Evolutionary conservation across 164 flowering plant species (phyloP).

Genomic region (Pachysandra terminalis): DNA sequence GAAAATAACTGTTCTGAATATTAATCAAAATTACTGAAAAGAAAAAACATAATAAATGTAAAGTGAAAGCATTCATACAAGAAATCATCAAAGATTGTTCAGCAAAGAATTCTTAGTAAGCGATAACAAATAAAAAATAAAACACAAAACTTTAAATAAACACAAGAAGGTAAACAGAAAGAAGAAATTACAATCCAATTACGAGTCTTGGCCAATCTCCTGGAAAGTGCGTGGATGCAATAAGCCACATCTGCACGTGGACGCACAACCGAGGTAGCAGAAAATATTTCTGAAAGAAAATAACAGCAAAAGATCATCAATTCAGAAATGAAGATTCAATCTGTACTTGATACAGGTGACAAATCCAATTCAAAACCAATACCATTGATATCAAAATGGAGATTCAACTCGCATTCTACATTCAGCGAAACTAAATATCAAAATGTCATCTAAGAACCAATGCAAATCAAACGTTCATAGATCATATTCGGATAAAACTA

Average conservation of each 20-base stretch:
- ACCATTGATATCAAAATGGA: too few relatives aligned
- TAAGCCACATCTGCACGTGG: slow-evolving; percentile 97
- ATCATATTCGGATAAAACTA: not conserved
- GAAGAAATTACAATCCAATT: slow-evolving; percentile 69
- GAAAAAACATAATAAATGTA: too few relatives aligned
- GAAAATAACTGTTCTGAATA: not conserved
- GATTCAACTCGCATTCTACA: not conserved
- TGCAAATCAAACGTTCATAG: too few relatives aligned
- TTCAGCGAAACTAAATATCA: not conserved
- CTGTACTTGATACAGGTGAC: too few relatives aligned
- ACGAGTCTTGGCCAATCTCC: slow-evolving; percentile 75
- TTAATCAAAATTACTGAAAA: too few relatives aligned
- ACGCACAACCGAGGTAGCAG: slow-evolving; percentile 61
- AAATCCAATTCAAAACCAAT: not conserved
- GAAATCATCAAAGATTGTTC: too few relatives aligned
- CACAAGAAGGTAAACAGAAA: not conserved
- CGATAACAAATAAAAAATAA: too few relatives aligned
- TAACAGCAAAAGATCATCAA: not conserved
- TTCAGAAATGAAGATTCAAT: not conserved
- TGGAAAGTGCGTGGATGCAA: slow-evolving; percentile 85
- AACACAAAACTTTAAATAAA: not conserved
- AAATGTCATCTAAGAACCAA: not conserved
- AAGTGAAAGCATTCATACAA: too few relatives aligned
- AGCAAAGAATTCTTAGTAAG: not conserved
- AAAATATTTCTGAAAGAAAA: slow-evolving; percentile 53